A percentile compares a stretch with the other conserved stretches of the same genome.
Evolutionary conservation across 768 basidiomycete genomes (phyloP).

Genomic region (Coprinellus micaceus): DNA sequence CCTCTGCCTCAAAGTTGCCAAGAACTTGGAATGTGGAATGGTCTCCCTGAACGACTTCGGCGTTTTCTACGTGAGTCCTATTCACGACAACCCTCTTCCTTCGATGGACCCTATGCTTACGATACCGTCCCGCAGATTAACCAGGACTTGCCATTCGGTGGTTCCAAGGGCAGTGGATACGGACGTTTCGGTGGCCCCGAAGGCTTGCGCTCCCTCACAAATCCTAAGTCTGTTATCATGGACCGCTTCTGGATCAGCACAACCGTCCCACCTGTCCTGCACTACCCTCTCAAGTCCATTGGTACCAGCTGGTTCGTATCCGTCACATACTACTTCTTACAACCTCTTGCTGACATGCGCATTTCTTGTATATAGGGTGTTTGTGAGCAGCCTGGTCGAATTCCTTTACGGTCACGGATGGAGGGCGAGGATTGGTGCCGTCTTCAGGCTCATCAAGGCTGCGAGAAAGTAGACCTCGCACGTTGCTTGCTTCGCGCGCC

Average conservation of each 20-base stretch:
- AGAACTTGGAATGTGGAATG: conserved; percentile 89
- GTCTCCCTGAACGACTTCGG: conserved; percentile 95
- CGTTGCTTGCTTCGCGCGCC: too few relatives aligned
- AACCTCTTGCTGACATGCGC: background rate
- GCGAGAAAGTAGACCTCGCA: conserved; percentile 24
- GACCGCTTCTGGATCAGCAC: conserved; percentile 88
- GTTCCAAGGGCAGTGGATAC: conserved; percentile 86
- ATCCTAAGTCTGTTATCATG: conserved; percentile 79
- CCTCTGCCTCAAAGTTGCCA: conserved; percentile 76
- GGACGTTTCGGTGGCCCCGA: conserved; percentile 95
- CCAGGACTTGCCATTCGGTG: conserved; percentile 95
- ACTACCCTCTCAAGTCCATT: conserved; percentile 80
- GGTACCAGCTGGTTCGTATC: conserved; percentile 66
- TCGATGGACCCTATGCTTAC: conserved; percentile 44
- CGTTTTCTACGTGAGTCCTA: conserved; percentile 71
- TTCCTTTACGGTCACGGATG: conserved; percentile 53
- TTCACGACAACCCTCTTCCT: background rate
- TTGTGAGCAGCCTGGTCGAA: conserved; percentile 44
- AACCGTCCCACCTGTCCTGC: conserved; percentile 76
- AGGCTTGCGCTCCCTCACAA: conserved; percentile 84
- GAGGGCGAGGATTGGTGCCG: conserved; percentile 42
- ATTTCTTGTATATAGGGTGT: conserved; percentile 37
- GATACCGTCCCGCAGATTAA: conserved; percentile 47
- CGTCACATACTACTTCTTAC: background rate
- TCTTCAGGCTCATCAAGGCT: conserved; percentile 36